Evolutionary conservation across 2,329 filamentous ascomycete genomes (phyloP), one percentile per base, ranked within the genome.

Genomic region (Fusarium sp.): DNA sequence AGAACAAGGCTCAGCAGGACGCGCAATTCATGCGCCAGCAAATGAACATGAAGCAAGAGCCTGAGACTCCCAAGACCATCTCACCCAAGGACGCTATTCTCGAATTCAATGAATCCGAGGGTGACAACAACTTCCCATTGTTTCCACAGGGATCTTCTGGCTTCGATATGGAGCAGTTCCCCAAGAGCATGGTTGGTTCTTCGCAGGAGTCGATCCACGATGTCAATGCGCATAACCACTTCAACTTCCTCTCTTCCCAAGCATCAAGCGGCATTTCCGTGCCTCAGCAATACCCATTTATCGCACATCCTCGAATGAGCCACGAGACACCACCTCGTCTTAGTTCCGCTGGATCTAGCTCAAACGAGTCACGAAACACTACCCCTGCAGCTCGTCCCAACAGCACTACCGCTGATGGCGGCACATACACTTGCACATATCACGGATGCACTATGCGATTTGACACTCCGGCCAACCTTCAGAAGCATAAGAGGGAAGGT

Each of bases 361-460:
- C 75, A 58, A 54, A 76, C 73, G 31, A 78, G 70, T 72, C 80
- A 26, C 44, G 75, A 54, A 62, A 73, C n/a, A 73, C 69, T 28
- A 80, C 77, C 11, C 77, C 81, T 10, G 72, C 62, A 62, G 55
- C 55, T 7, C 83, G 86, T 38, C 93, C 94, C 0, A 78, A 82
- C 3, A 85, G 89, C 40, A 89, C 91, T 3, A 84, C 84, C 17
- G 92, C 94, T 0, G 93, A 97, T 70, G 88, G 90, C 21, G 95
- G 95, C 14, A 97, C 94, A 0, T 99, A 98, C 81, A 97, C 94
- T 2, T 99, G 96, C 80, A 98, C 94, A 1, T 97, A 97, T 75
- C 94, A 97, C 75, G 94, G 94, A 13, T 98, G 96, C 77, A 91
- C 90, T 1, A 84, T 92, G 71, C 92, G 96, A 54, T 99, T 99